Conservation (phyloP, 1,284 basidiomycete species). For the Sporisorium exsertum region DNA sequence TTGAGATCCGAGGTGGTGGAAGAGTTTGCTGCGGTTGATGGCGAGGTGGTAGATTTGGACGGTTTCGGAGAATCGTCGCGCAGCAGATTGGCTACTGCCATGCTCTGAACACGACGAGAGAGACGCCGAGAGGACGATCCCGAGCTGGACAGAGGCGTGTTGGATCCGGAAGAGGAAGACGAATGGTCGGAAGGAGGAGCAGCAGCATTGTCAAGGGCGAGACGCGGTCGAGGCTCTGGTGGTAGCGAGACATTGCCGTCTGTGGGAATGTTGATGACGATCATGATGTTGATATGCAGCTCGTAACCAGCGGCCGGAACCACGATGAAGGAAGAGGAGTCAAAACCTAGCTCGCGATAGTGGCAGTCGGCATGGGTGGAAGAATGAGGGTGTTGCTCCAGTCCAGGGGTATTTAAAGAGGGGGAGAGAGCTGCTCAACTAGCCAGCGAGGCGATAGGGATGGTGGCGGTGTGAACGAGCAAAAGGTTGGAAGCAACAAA, state of each 20-base stretch:
- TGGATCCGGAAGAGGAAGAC: slow-evolving; percentile 22
- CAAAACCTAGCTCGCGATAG: background rate
- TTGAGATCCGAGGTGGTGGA: slow-evolving; percentile 46
- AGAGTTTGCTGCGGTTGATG: background rate
- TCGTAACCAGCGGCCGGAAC: background rate
- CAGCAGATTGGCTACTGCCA: slow-evolving; percentile 38
- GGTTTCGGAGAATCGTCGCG: slow-evolving; percentile 21
- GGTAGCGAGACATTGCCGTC: slow-evolving; percentile 35
- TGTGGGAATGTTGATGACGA: slow-evolving; percentile 42
- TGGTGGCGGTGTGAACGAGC: background rate
- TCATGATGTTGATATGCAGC: slow-evolving; percentile 16
- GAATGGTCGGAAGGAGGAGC: slow-evolving; percentile 9
- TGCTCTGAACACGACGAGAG: slow-evolving; percentile 44
- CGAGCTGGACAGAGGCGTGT: slow-evolving; percentile 7
- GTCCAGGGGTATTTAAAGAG: background rate
- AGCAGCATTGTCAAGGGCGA: slow-evolving; percentile 9
- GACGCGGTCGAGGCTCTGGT: slow-evolving; percentile 38
- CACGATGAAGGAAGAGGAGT: background rate
- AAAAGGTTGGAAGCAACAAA: background rate
- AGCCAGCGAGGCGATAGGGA: background rate
- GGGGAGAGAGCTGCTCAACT: background rate
- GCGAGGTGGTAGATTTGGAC: background rate
- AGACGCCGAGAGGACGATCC: slow-evolving; percentile 31
- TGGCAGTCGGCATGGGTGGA: slow-evolving; percentile 1
- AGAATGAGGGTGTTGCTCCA: background rate